A percentile compares a stretch with the other conserved stretches of the same genome.
Evolutionary conservation across 1,139 yeast species (phyloP).

Genomic region (Candida sp.): DNA sequence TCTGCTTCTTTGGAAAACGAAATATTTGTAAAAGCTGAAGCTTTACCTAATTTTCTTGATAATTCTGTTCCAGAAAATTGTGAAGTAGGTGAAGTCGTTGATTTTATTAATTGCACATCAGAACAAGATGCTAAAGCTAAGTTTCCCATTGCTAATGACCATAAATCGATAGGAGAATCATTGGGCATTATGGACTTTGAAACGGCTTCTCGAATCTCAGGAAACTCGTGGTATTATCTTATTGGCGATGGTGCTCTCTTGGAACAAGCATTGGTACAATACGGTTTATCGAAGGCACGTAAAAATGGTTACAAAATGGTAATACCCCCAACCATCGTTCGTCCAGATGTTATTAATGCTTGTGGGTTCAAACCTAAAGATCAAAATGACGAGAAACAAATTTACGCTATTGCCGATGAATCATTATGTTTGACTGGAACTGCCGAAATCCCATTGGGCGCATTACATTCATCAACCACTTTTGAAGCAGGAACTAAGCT

Average conservation of each 20-base stretch:
- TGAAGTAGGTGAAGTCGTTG: conserved; percentile 33
- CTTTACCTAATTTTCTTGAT: conserved; percentile 69
- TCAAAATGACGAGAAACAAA: conserved; percentile 81
- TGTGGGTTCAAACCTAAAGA: conserved; percentile 98
- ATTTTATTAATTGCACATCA: conserved; percentile 44
- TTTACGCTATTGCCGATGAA: conserved; percentile 58
- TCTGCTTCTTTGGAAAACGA: conserved; percentile 20
- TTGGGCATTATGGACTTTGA: conserved; percentile 67
- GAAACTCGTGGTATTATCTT: conserved; percentile 87
- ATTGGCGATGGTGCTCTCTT: conserved; percentile 83
- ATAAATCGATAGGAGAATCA: conserved; percentile 59
- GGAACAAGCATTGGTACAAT: conserved; percentile 87
- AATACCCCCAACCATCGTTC: conserved; percentile 84
- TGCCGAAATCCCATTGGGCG: conserved; percentile 94
- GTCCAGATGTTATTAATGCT: conserved; percentile 72
- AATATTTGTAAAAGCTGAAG: conserved; percentile 40
- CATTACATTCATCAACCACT: conserved; percentile 39
- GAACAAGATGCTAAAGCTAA: conserved; percentile 18
- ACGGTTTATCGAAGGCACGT: conserved; percentile 67
- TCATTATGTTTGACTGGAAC: conserved; percentile 81
- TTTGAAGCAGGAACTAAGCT: conserved; percentile 22
- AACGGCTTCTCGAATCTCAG: conserved; percentile 73
- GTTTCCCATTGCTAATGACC: conserved; percentile 43
- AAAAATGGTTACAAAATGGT: conserved; percentile 65
- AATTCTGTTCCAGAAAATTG: conserved; percentile 47